Conservation (phyloP, 345 rosid genomes). For the Fremontodendron californicum region DNA sequence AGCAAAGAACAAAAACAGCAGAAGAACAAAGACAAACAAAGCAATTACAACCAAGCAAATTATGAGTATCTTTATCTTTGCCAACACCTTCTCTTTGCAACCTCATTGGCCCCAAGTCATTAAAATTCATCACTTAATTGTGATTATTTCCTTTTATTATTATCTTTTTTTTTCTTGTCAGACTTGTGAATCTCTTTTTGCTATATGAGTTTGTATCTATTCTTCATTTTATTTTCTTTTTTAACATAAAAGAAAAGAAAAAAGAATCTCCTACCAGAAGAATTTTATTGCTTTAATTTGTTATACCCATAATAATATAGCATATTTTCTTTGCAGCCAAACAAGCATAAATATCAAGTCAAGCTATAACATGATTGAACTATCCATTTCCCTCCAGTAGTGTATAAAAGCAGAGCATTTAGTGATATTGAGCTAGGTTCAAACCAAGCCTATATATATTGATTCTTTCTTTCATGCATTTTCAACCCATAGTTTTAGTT, state of each 20-base stretch:
- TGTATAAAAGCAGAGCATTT: not conserved
- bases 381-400: not conserved
- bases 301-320: not conserved
- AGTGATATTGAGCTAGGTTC: not conserved
- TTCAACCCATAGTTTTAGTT: not conserved
- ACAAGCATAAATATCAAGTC: not conserved
- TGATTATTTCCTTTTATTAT: not conserved
- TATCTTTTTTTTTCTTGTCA: not conserved
- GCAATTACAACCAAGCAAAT: constrained; percentile 10
- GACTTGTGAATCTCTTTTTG: not conserved
- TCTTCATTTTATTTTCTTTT: not conserved
- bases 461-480: not conserved
- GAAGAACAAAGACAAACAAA: not conserved
- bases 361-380: not conserved
- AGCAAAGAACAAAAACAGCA: not conserved
- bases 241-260: not conserved
- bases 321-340: not conserved
- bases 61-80: not conserved
- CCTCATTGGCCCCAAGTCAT: not conserved
- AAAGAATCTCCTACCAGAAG: not conserved
- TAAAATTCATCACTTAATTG: not conserved
- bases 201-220: not conserved
- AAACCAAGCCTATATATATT: not conserved
- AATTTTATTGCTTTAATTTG: not conserved
- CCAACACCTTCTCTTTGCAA: not conserved